phyloP scores from a whole-genome alignment of 169 alveolate species.

The Cryptosporidium ubiquitum region DNA sequence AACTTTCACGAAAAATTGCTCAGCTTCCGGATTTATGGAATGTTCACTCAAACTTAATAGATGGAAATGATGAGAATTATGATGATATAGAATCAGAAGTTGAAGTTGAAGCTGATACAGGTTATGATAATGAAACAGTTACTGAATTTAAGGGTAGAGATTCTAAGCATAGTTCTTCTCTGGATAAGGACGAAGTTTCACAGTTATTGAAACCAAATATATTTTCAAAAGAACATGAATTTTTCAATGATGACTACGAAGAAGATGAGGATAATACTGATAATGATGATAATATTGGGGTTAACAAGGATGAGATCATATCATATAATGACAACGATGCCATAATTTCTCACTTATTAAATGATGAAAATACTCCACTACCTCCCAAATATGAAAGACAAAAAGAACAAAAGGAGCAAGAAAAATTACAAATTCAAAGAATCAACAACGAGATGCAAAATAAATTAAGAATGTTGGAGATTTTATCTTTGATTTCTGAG shows the following conservation, averaged over 20 bases:
- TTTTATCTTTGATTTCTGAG: conserved; percentile 24
- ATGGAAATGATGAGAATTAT: conserved; percentile 24
- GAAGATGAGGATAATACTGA: neutral
- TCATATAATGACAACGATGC: neutral
- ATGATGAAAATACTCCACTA: conserved; percentile 30
- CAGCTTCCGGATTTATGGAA: conserved; percentile 68
- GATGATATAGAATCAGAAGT: neutral
- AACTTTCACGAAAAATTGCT: conserved; percentile 13
- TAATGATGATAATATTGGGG: neutral
- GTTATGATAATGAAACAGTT: neutral
- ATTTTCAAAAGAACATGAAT: neutral
- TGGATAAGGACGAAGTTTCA: neutral
- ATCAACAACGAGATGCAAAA: conserved; percentile 59
- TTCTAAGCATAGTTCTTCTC: neutral
- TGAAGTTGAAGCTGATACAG: neutral
- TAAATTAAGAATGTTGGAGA: conserved; percentile 52
- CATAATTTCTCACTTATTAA: conserved; percentile 12
- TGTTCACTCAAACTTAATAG: neutral
- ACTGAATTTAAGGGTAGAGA: neutral
- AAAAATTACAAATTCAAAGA: conserved; percentile 35
- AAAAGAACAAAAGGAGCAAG: conserved; percentile 31
- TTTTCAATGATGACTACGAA: neutral
- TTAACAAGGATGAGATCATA: conserved; percentile 19
- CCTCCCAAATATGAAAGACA: conserved; percentile 60
- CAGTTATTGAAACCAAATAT: conserved; percentile 7